phyloP scores from a whole-genome alignment of 345 rosid species.

The sweet orange (Citrus sinensis) region DVS_A1.0 CM039161.1:21925001-21925500 shows the following conservation, averaged over 20 bases:
- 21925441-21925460: background rate
- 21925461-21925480: background rate
- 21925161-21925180: too few relatives aligned
- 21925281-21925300: background rate
- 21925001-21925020: constrained; percentile 6
- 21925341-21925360: background rate
- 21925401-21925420: background rate
- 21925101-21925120: background rate
- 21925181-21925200: background rate
- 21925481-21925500: background rate
- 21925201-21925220: constrained; percentile 6
- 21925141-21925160: background rate
- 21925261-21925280: constrained; percentile 4
- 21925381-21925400: background rate
- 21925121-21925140: constrained; percentile 1
- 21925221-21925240: constrained; percentile 16
- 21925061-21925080: background rate
- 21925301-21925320: constrained; percentile 12
- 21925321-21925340: constrained; percentile 17
- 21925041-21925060: constrained; percentile 6
- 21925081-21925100: background rate
- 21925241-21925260: constrained; percentile 32
- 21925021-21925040: constrained; percentile 8
- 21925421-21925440: background rate
- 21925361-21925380: background rate